These are phyloP conservation scores for Trichoderma harzianum DNA, from an alignment of 2,329 filamentous ascomycete genomes.

Conservation along the genomic window DNA sequence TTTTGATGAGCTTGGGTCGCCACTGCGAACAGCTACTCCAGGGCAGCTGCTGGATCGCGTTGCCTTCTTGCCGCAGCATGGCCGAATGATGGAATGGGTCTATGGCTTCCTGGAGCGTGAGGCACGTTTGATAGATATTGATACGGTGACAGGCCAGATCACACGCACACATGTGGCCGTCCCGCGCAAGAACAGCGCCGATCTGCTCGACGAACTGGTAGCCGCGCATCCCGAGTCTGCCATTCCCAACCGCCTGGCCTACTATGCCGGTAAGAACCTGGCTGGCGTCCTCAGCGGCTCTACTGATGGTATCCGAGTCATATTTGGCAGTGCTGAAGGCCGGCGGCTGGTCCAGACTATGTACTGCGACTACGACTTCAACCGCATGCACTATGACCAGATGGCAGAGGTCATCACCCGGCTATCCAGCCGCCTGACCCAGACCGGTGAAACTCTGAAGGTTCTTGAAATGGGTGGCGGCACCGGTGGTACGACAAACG, in stretches of 20 bases:
- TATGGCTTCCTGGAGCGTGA: not conserved
- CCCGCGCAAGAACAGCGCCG: not conserved
- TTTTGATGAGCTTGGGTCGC: not conserved
- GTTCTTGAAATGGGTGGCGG: constrained; percentile 30
- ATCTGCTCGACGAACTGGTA: not conserved
- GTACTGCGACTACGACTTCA: constrained; percentile 37
- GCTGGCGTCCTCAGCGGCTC: constrained; percentile 31
- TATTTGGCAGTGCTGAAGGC: constrained; percentile 37
- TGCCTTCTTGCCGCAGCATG: not conserved
- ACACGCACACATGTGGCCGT: not conserved
- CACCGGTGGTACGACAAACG: constrained; percentile 34
- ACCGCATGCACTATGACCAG: constrained; percentile 32
- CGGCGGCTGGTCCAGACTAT: constrained; percentile 34
- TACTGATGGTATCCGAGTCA: constrained; percentile 36
- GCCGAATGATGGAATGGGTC: not conserved
- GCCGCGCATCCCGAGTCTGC: not conserved
- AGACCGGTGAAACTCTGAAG: constrained; percentile 22
- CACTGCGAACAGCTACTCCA: not conserved
- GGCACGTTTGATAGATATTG: not conserved
- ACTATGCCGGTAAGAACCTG: constrained; percentile 27
- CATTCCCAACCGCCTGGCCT: constrained; percentile 21
- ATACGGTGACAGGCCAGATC: not conserved
- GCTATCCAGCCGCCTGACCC: not conserved
- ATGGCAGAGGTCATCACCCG: constrained; percentile 33
- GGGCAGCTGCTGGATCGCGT: not conserved